phyloP scores from a whole-genome alignment of 208 protist genomes.

The Crithidia acanthocephali region DNA sequence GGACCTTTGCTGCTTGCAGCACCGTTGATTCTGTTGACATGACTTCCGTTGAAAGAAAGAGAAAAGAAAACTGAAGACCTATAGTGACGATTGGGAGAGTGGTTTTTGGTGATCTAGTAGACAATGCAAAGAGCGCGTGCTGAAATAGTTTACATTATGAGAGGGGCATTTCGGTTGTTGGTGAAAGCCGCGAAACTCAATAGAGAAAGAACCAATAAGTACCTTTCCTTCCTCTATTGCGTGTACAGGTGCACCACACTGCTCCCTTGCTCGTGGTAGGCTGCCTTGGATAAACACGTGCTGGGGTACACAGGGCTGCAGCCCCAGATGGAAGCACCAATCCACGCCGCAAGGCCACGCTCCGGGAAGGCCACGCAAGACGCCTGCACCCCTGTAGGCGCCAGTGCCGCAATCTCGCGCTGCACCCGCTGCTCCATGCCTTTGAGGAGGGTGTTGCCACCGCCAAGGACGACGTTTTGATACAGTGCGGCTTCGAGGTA shows the following conservation, averaged over 20 bases:
- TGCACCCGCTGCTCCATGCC: conserved; percentile 82
- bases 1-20: too few species aligned
- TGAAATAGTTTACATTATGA: too few species aligned
- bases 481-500: conserved; percentile 65
- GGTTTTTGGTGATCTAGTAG: too few species aligned
- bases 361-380: conserved; percentile 79
- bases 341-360: conserved; percentile 80
- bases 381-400: conserved; percentile 24
- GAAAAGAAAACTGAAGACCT: too few species aligned
- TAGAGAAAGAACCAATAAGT: too few species aligned
- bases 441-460: conserved; percentile 91
- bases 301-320: conserved; percentile 70
- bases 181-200: too few species aligned
- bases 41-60: too few species aligned
- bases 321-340: conserved; percentile 86
- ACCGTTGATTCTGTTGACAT: too few species aligned
- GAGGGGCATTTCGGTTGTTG: too few species aligned
- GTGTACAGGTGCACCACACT: conserved; percentile 66
- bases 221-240: conserved; percentile 27
- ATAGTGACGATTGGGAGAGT: too few species aligned
- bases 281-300: conserved; percentile 75
- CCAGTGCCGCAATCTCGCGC: conserved; percentile 53
- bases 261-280: conserved; percentile 85
- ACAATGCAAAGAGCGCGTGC: too few species aligned
- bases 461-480: conserved; percentile 94